Conservation (phyloP, 352 stramenopile species). For the Phytophthora citricola region DNA sequence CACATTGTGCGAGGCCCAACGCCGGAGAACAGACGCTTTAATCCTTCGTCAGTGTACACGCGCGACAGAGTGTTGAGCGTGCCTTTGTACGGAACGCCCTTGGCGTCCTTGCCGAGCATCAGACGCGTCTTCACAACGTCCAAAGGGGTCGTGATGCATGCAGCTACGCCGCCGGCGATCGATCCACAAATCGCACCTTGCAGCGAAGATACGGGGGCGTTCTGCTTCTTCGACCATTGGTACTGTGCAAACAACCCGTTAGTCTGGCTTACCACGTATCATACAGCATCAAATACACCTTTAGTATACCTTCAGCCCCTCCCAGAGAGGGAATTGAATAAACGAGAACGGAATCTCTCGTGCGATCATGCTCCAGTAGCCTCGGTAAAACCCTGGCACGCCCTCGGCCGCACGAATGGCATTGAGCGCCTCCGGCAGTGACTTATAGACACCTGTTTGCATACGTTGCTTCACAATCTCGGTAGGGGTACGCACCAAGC, state of each 20-base stretch:
- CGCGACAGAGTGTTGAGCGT: constrained; percentile 91
- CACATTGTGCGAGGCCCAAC: constrained; percentile 97
- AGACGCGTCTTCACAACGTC: constrained; percentile 99
- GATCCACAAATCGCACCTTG: constrained; percentile 96
- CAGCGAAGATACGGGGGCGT: constrained; percentile 82
- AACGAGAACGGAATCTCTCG: constrained; percentile 99
- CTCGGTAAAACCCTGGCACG: constrained; percentile 94
- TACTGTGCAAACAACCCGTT: constrained; percentile 46
- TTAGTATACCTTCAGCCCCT: constrained; percentile 92
- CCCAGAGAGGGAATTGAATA: constrained; percentile 99
- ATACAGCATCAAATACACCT: not conserved
- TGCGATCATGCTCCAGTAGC: constrained; percentile 98
- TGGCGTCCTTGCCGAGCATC: constrained; percentile 97
- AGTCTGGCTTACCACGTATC: not conserved
- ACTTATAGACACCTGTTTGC: constrained; percentile 94
- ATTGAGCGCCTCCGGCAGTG: constrained; percentile 68
- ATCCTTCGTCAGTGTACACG: constrained; percentile 93
- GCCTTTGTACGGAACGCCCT: constrained; percentile 93
- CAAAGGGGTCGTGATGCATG: constrained; percentile 98
- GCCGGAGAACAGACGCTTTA: constrained; percentile 93
- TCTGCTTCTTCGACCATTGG: constrained; percentile 82
- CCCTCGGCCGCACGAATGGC: constrained; percentile 85
- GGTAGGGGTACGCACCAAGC: constrained; percentile 98
- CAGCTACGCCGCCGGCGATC: constrained; percentile 94
- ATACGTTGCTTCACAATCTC: constrained; percentile 99